These are phyloP conservation scores for Aspergillus quadricinctus DNA, from an alignment of 2,329 filamentous ascomycete species.

Conservation along the genomic window DNA sequence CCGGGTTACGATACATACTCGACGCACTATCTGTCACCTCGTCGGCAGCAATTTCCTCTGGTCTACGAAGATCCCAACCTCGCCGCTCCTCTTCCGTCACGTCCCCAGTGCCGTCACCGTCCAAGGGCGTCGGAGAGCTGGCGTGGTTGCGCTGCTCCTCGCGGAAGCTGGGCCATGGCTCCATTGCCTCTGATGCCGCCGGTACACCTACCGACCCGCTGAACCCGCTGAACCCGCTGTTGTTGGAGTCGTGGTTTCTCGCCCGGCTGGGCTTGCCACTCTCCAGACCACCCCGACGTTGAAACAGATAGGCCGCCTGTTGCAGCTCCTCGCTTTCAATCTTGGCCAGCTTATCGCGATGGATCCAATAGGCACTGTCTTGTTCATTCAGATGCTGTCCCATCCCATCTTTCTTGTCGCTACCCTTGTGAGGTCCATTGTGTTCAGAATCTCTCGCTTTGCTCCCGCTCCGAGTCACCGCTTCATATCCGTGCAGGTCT, in stretches of 20 bases:
- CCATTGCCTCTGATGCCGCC: conserved; percentile 25
- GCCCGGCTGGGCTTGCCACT: conserved; percentile 36
- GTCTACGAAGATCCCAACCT: conserved; percentile 68
- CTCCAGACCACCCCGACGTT: conserved; percentile 32
- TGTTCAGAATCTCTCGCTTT: conserved; percentile 22
- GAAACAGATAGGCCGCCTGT: conserved; percentile 43
- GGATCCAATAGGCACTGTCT: conserved; percentile 46
- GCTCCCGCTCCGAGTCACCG: conserved; percentile 16
- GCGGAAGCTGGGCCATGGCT: conserved; percentile 32
- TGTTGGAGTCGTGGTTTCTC: conserved; percentile 35
- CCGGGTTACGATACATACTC: conserved; percentile 52
- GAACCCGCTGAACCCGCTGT: conserved; percentile 25
- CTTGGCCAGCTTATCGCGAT: conserved; percentile 47
- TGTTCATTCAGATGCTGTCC: conserved; percentile 13
- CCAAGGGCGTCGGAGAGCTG: conserved; percentile 32
- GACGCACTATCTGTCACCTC: conserved; percentile 29
- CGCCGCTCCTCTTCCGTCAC: conserved; percentile 42
- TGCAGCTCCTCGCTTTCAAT: conserved; percentile 50
- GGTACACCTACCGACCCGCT: conserved; percentile 17
- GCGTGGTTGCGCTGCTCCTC: conserved; percentile 30
- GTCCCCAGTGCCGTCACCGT: conserved; percentile 35
- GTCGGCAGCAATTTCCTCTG: conserved; percentile 68
- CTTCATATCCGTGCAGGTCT: conserved; percentile 33
- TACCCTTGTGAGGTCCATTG: conserved; percentile 13
- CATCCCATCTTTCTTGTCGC: conserved; percentile 17